phyloP scores from a whole-genome alignment of 1,139 yeast genomes.

The Yamadazyma pseudoaaseri region DNA sequence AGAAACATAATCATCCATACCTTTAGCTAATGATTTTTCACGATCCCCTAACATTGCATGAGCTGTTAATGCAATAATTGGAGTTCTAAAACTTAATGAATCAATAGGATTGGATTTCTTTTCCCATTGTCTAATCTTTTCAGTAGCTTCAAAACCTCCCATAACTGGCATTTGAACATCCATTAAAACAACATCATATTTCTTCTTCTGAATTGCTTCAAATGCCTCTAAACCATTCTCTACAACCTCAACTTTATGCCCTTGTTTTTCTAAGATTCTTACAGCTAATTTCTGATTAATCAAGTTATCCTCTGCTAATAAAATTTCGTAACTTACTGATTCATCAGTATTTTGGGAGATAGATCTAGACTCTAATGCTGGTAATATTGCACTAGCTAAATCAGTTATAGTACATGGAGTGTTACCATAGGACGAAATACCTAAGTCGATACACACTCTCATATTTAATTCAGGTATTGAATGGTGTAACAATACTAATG shows the following conservation, averaged over 20 bases:
- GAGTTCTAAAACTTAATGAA: slow-evolving; percentile 62
- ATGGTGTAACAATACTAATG: slow-evolving; percentile 74
- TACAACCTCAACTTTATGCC: slow-evolving; percentile 78
- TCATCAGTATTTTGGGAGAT: slow-evolving; percentile 81
- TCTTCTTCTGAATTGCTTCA: slow-evolving; percentile 65
- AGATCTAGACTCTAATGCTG: slow-evolving; percentile 80
- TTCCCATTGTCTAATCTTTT: slow-evolving; percentile 84
- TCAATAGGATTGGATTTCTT: slow-evolving; percentile 76
- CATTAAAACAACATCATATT: slow-evolving; percentile 82
- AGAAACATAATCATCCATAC: slow-evolving; percentile 88
- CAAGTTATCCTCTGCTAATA: slow-evolving; percentile 83
- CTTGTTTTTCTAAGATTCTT: slow-evolving; percentile 76
- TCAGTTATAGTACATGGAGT: slow-evolving; percentile 83
- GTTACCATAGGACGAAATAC: slow-evolving; percentile 84
- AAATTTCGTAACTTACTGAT: slow-evolving; percentile 67
- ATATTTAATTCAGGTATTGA: slow-evolving; percentile 77
- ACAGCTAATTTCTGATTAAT: slow-evolving; percentile 88
- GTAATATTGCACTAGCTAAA: slow-evolving; percentile 77
- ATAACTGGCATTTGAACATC: slow-evolving; percentile 95
- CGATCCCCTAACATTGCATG: slow-evolving; percentile 92
- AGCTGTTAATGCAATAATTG: slow-evolving; percentile 86
- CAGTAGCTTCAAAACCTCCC: slow-evolving; percentile 94
- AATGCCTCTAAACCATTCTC: slow-evolving; percentile 84
- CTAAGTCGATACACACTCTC: slow-evolving; percentile 79
- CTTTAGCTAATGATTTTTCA: slow-evolving; percentile 80